Conservation (phyloP, 129 eudicot species). For the Flaveria brownii region DNA sequence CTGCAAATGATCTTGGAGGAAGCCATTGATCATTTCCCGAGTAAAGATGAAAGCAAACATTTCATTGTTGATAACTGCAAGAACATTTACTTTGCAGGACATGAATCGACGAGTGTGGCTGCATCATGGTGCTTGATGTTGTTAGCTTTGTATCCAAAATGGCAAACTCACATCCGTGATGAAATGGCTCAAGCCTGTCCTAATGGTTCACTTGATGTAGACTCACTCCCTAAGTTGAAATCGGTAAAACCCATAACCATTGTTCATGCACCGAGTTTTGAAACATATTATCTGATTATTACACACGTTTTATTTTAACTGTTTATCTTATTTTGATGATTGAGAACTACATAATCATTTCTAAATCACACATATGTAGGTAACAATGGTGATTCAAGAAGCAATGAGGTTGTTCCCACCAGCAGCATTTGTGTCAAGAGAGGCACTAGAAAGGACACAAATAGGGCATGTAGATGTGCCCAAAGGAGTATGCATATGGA, state of each 20-base stretch:
- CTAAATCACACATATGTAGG: constrained; percentile 36
- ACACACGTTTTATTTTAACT: not conserved
- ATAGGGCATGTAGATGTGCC: constrained; percentile 68
- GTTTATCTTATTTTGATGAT: not conserved
- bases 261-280: not conserved
- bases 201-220: constrained; percentile 45
- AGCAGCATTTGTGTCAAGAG: constrained; percentile 90
- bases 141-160: constrained; percentile 74
- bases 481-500: constrained; percentile 90
- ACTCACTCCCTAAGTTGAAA: constrained; percentile 71
- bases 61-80: constrained; percentile 89
- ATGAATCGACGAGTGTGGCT: constrained; percentile 76
- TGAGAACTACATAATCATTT: no score
- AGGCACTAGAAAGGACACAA: constrained; percentile 70
- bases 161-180: constrained; percentile 63
- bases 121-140: constrained; percentile 94
- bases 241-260: constrained; percentile 44
- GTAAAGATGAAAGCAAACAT: constrained; percentile 53
- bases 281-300: not conserved
- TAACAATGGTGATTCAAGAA: constrained; percentile 90
- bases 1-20: constrained; percentile 77
- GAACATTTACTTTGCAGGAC: constrained; percentile 89
- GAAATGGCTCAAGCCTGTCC: constrained; percentile 61
- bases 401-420: constrained; percentile 81
- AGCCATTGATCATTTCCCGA: constrained; percentile 55